A percentile compares a stretch with the other conserved stretches of the same genome.
Evolutionary conservation across 1,139 yeast species (phyloP).

Genomic region (Protomyces inouyei): DNA sequence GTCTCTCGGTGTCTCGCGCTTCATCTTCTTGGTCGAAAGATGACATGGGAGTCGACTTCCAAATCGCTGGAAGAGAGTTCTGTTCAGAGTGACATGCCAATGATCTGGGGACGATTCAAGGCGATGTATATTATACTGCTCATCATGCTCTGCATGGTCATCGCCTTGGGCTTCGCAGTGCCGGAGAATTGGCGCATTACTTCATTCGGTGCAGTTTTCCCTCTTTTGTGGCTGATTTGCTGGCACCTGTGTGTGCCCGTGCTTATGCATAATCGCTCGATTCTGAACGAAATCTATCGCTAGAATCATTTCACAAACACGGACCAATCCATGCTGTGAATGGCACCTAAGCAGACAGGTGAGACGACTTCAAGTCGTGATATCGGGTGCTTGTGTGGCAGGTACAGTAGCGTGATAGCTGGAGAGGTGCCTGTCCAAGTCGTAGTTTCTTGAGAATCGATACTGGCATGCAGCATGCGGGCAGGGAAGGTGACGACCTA

Average conservation of each 20-base stretch:
- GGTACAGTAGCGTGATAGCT: constrained; percentile 28
- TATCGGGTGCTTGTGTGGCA: not conserved
- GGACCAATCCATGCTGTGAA: too few species aligned
- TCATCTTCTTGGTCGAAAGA: constrained; percentile 30
- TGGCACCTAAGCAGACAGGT: too few species aligned
- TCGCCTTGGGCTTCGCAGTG: constrained; percentile 28
- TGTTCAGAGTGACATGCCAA: constrained; percentile 28
- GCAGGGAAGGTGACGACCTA: constrained; percentile 38
- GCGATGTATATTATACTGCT: constrained; percentile 4
- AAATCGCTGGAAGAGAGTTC: constrained; percentile 30
- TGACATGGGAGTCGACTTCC: constrained; percentile 32
- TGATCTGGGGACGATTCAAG: constrained; percentile 15
- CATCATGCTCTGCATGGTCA: constrained; percentile 2
- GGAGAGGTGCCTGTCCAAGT: constrained; percentile 41
- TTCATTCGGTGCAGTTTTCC: constrained; percentile 12
- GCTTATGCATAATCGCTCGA: constrained; percentile 17
- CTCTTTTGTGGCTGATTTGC: constrained; percentile 14
- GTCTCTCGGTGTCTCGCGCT: constrained; percentile 28
- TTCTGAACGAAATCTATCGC: constrained; percentile 14
- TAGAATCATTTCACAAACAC: too few species aligned
- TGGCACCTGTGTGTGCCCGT: constrained; percentile 19
- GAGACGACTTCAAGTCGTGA: not conserved
- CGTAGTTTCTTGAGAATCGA: constrained; percentile 43
- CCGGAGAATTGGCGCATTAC: constrained; percentile 30
- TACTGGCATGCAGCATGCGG: constrained; percentile 39